Evolutionary conservation across 805 yeast genomes (phyloP).

Genomic region (Starmerella stigmatis): DNA sequence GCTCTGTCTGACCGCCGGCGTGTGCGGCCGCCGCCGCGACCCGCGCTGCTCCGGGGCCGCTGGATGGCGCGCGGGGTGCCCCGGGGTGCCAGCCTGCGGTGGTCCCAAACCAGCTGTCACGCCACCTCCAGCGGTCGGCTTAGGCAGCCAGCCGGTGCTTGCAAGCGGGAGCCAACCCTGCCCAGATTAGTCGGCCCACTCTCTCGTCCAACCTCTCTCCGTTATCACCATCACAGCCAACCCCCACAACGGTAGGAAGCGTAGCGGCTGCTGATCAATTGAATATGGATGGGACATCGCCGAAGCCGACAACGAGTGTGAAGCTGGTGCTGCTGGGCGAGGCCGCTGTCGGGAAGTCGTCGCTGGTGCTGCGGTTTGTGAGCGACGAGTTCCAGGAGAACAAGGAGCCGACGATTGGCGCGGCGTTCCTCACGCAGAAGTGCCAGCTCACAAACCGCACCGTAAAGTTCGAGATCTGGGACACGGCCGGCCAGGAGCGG

Average conservation of each 20-base stretch:
- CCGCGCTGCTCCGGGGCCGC: too few species aligned
- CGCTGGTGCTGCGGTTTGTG: conserved; percentile 83
- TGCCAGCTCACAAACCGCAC: conserved; percentile 78
- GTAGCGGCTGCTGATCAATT: neutral
- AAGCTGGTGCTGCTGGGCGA: conserved; percentile 89
- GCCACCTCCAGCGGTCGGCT: neutral
- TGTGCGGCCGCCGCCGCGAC: too few species aligned
- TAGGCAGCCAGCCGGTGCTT: conserved; percentile 3
- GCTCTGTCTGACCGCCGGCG: too few species aligned
- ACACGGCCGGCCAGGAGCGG: conserved; percentile 96
- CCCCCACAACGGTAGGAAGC: too few species aligned
- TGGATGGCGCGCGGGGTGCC: too few species aligned
- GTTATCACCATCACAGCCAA: too few species aligned
- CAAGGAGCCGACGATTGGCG: conserved; percentile 96
- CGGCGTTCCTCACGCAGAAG: conserved; percentile 90
- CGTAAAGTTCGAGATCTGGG: conserved; percentile 56
- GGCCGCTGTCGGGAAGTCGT: conserved; percentile 96
- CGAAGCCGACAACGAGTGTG: conserved; percentile 55
- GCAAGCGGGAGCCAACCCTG: too few species aligned
- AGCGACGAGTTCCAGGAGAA: conserved; percentile 93
- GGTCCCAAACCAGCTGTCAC: neutral
- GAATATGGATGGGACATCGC: conserved; percentile 19
- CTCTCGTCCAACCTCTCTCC: neutral
- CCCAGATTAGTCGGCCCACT: neutral
- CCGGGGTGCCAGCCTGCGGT: too few species aligned